Evolutionary conservation across 768 basidiomycete genomes (phyloP).

Genomic region (Pleurotus eryngii): DNA sequence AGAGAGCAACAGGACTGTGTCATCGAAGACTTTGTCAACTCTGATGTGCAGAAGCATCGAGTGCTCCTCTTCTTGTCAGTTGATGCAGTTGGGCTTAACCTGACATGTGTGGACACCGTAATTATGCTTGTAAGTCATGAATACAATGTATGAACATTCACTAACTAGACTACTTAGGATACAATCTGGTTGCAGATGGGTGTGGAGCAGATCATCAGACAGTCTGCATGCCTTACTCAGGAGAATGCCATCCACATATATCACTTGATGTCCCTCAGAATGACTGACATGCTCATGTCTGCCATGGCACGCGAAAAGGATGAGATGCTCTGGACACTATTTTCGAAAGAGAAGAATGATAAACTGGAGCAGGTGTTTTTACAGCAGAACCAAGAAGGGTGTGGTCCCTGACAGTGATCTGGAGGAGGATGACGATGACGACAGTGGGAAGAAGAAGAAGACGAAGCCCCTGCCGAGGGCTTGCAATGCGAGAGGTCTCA

Average conservation of each 20-base stretch:
- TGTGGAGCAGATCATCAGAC: background rate
- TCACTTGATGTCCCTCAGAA: background rate
- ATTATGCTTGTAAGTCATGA: slow-evolving; percentile 1
- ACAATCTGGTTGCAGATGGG: slow-evolving; percentile 4
- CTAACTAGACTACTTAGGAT: background rate
- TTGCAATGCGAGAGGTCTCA: background rate
- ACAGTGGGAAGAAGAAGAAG: background rate
- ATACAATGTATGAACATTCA: background rate
- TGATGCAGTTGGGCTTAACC: background rate
- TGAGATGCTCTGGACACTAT: background rate
- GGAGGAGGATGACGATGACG: background rate
- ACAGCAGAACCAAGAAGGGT: background rate
- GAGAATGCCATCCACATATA: slow-evolving; percentile 7
- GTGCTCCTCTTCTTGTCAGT: slow-evolving; percentile 6
- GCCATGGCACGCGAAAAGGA: background rate
- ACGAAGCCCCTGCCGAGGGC: background rate
- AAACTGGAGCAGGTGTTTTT: background rate
- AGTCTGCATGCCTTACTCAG: slow-evolving; percentile 5
- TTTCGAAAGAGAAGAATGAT: background rate
- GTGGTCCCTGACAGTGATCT: no score
- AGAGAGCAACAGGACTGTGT: background rate
- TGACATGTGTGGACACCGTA: background rate
- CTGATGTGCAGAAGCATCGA: background rate
- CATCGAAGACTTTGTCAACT: background rate
- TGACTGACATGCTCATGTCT: slow-evolving; percentile 7